Evolutionary conservation across 2,329 filamentous ascomycete genomes (phyloP).

Genomic region (Pseudofabraea citricarpa): DNA sequence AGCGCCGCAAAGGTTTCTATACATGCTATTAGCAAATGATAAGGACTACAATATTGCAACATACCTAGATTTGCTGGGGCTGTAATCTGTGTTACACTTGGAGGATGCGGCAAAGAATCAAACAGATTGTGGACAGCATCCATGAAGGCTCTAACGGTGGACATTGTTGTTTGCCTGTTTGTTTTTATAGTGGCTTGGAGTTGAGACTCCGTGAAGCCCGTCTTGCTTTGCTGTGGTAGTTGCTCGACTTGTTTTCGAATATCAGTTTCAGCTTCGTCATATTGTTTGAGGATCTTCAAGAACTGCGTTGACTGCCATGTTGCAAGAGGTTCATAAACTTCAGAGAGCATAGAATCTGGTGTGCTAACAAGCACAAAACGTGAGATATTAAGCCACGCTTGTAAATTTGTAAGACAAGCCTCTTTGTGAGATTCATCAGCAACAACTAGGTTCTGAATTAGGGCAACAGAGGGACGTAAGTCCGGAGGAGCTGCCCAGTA

Average conservation of each 20-base stretch:
- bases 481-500: constrained; percentile 58
- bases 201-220: constrained; percentile 9
- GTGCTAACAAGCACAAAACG: constrained; percentile 49
- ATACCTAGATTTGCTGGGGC: constrained; percentile 1
- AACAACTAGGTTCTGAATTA: constrained; percentile 55
- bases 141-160: not conserved
- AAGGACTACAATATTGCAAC: too few relatives aligned
- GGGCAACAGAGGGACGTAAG: constrained; percentile 45
- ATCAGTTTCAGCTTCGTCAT: constrained; percentile 30
- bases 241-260: constrained; percentile 16
- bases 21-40: too few relatives aligned
- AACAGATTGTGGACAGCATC: not conserved
- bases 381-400: constrained; percentile 58
- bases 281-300: constrained; percentile 52
- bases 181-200: constrained; percentile 10
- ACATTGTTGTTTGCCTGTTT: constrained; percentile 9
- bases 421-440: constrained; percentile 60
- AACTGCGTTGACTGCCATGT: constrained; percentile 55
- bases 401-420: constrained; percentile 59
- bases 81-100: not conserved
- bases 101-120: not conserved
- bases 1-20: constrained; percentile 1
- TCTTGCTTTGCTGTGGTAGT: constrained; percentile 3
- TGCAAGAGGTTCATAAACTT: constrained; percentile 44
- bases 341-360: constrained; percentile 24